Evolutionary conservation across 768 basidiomycete genomes (phyloP).

Genomic region (Mycena rebaudengoi): DNA sequence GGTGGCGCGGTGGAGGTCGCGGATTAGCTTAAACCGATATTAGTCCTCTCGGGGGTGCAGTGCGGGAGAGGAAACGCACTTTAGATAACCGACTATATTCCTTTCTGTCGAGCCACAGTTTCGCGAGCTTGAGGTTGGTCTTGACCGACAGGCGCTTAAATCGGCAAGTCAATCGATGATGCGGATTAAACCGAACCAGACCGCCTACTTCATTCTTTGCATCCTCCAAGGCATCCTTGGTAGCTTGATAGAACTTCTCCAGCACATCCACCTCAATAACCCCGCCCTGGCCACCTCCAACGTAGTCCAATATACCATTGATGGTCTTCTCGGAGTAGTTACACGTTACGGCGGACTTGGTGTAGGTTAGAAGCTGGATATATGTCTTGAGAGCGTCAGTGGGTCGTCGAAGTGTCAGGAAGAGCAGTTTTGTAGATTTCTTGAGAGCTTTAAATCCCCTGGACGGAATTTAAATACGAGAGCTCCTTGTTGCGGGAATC

Average conservation of each 20-base stretch:
- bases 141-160: conserved; percentile 89
- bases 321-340: conserved; percentile 99
- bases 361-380: conserved; percentile 87
- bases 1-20: conserved; percentile 77
- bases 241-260: conserved; percentile 95
- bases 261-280: conserved; percentile 84
- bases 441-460: conserved; percentile 99
- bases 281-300: conserved; percentile 88
- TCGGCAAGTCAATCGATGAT: background rate
- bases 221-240: conserved; percentile 88
- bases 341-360: conserved; percentile 93
- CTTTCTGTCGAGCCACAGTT: conserved; percentile 95
- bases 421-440: conserved; percentile 95
- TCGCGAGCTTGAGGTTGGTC: conserved; percentile 96
- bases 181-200: background rate
- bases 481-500: background rate
- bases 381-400: conserved; percentile 89
- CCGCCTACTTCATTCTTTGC: conserved; percentile 91
- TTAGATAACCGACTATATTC: conserved; percentile 87
- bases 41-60: background rate
- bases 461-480: conserved; percentile 13
- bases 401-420: conserved; percentile 79
- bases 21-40: conserved; percentile 63
- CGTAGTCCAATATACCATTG: conserved; percentile 98
- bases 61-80: conserved; percentile 49